Evolutionary conservation across 1,284 basidiomycete species (phyloP).

Genomic region (Rhodotorula sp.): DNA sequence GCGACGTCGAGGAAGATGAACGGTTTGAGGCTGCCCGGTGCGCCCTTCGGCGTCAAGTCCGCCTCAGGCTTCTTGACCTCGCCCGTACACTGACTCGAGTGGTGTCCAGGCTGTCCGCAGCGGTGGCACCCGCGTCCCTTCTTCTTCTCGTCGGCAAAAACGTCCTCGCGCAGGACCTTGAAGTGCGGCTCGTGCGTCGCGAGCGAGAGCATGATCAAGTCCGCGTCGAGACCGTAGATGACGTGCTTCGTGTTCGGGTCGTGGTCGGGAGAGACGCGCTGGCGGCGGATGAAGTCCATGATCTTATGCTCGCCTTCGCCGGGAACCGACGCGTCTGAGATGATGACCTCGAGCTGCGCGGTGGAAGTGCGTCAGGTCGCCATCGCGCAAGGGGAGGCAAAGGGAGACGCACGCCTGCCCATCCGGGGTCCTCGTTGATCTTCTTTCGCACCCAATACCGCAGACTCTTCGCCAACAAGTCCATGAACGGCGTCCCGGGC

Average conservation of each 20-base stretch:
- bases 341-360: constrained; percentile 80
- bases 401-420: constrained; percentile 70
- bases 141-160: constrained; percentile 74
- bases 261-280: constrained; percentile 79
- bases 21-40: constrained; percentile 76
- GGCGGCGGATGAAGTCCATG: constrained; percentile 95
- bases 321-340: constrained; percentile 95
- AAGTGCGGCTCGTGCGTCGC: constrained; percentile 99
- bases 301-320: constrained; percentile 99
- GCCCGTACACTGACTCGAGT: constrained; percentile 82
- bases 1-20: constrained; percentile 99
- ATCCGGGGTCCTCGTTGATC: constrained; percentile 90
- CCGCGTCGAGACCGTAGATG: constrained; percentile 97
- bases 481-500: constrained; percentile 95
- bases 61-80: constrained; percentile 47
- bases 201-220: constrained; percentile 97
- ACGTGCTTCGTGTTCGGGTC: constrained; percentile 95
- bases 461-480: constrained; percentile 78
- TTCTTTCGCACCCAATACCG: constrained; percentile 97
- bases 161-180: constrained; percentile 95
- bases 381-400: constrained; percentile 23
- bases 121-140: constrained; percentile 74
- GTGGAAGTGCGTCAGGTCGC: constrained; percentile 4
- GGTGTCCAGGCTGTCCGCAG: constrained; percentile 92
- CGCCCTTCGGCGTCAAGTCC: constrained; percentile 54